A percentile compares a stretch with the other conserved stretches of the same genome.
phyloP scores from a whole-genome alignment of 2,329 filamentous ascomycete species.

The Fusarium virguliforme region DNA sequence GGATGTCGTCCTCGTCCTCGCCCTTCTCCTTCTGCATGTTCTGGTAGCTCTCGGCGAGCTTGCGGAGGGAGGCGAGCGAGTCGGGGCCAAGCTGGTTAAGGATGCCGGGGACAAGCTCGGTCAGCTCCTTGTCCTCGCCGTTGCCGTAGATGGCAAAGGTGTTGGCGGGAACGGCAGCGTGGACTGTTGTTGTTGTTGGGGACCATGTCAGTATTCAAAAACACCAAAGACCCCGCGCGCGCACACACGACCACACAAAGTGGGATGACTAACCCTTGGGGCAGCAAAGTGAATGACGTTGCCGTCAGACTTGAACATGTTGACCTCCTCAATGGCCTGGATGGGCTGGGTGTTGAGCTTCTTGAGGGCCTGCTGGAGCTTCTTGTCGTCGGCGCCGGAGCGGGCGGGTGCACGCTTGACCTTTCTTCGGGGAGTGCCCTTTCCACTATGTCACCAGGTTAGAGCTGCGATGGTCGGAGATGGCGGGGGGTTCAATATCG shows the following conservation, averaged over 20 bases:
- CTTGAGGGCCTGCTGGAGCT: constrained; percentile 97
- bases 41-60: constrained; percentile 99
- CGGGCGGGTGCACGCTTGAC: constrained; percentile 97
- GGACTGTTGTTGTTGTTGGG: constrained; percentile 72
- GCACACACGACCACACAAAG: constrained; percentile 26
- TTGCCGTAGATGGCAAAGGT: constrained; percentile 99
- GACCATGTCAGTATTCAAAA: constrained; percentile 39
- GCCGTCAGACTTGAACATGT: constrained; percentile 99
- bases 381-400: constrained; percentile 98
- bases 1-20: constrained; percentile 95
- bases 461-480: constrained; percentile 48
- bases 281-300: constrained; percentile 99
- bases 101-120: constrained; percentile 98
- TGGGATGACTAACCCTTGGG: constrained; percentile 82
- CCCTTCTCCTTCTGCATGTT: constrained; percentile 96
- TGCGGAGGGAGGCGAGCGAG: constrained; percentile 96
- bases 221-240: constrained; percentile 41
- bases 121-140: constrained; percentile 99
- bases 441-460: constrained; percentile 75
- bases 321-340: constrained; percentile 99
- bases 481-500: constrained; percentile 29
- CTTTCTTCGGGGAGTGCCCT: constrained; percentile 97
- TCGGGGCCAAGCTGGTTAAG: constrained; percentile 99
- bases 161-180: constrained; percentile 97
- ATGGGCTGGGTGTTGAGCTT: constrained; percentile 99